Base-by-base conservation (phyloP, 768 basidiomycete genomes). In the Leccinum fibrillosum region DNA sequence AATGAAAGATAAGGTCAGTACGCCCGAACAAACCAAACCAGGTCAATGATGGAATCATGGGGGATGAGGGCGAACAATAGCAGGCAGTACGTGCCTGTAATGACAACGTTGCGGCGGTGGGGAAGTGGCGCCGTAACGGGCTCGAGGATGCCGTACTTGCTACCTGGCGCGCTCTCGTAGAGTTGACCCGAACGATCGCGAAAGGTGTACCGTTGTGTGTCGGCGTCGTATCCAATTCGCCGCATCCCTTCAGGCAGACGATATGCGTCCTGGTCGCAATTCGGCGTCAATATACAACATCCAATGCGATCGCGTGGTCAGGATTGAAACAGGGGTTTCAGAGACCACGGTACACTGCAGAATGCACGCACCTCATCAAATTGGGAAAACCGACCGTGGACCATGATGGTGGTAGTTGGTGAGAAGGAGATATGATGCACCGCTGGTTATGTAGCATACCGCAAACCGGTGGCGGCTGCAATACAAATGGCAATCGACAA, bases 221-320 rank as follows among this genome's bases (percentile, higher is more conserved):
- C 84, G 0, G 81, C 75, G 59, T 86, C 84, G 55, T 85, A 85
- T 2, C 70, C 80, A 11, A 82, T 72, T 6, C 84, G 75, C 52
- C 72, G 75, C 64, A 84, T 72, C 28, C 82, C 83, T 30, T 74
- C 74, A 8, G 72, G 72, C 37, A 74, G 73, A 44, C 72, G 72
- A 52, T 56, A 62, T 59, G 67, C 15, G 54, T 77, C 79, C 76
- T 78, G 51, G 51, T 56, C 35, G n/a, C 37, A 56, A 49, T 9
- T 58, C 50, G 49, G 48, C 11, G 45, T 59, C 19, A 60, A 45
- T 49, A n/a, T 4, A 6, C 11, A 21, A 39, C 17, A 39, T 39
- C 3, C 15, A 15, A 23, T 32, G 47, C 47, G 45, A 21, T 52
- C 26, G 48, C 7, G 10, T 23, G 44, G 44, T 45, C 26, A n/a